Percentiles rank a stretch among this genome's conserved stretches.
These are phyloP conservation scores for Lepraria neglecta DNA, from an alignment of 495 filamentous ascomycete genomes.

Conservation along the genomic window DNA sequence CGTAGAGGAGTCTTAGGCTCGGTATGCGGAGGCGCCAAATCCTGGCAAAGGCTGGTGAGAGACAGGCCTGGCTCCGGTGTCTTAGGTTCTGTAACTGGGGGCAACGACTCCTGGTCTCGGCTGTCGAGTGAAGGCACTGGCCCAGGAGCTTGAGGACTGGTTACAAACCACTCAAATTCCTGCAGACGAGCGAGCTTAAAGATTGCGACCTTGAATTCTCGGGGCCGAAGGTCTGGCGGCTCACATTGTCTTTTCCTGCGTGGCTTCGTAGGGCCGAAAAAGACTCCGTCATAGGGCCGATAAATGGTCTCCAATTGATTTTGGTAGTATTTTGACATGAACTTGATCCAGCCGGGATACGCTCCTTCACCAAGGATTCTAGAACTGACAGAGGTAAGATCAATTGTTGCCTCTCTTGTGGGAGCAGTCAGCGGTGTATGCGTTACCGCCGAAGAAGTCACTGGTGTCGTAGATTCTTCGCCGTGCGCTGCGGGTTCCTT, in stretches of 20 bases:
- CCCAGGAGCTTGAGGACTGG: background rate
- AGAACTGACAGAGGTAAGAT: background rate
- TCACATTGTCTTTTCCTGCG: slow-evolving; percentile 18
- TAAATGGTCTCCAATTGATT: slow-evolving; percentile 18
- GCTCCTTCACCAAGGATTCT: background rate
- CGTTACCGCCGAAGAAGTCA: too few species aligned
- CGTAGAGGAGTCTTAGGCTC: too few species aligned
- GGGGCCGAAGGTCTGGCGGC: slow-evolving; percentile 11
- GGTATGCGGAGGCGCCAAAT: background rate
- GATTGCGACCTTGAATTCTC: slow-evolving; percentile 14
- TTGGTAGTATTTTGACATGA: slow-evolving; percentile 16
- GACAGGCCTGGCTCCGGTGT: background rate
- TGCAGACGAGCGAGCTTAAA: slow-evolving; percentile 14
- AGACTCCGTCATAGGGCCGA: slow-evolving; percentile 13
- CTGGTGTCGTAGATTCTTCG: background rate
- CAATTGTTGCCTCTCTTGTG: background rate
- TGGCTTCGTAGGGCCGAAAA: slow-evolving; percentile 14
- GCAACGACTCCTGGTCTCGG: background rate
- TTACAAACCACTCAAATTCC: slow-evolving; percentile 4
- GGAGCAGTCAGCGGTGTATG: background rate
- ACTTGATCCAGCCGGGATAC: slow-evolving; percentile 1
- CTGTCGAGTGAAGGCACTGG: background rate
- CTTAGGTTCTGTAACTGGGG: background rate
- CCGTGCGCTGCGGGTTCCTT: background rate
- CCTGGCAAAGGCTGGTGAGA: background rate